Percentiles rank a stretch among this genome's conserved stretches.
Conservation (phyloP, 768 basidiomycete species). For the Basidioascus undulatus region DNA sequence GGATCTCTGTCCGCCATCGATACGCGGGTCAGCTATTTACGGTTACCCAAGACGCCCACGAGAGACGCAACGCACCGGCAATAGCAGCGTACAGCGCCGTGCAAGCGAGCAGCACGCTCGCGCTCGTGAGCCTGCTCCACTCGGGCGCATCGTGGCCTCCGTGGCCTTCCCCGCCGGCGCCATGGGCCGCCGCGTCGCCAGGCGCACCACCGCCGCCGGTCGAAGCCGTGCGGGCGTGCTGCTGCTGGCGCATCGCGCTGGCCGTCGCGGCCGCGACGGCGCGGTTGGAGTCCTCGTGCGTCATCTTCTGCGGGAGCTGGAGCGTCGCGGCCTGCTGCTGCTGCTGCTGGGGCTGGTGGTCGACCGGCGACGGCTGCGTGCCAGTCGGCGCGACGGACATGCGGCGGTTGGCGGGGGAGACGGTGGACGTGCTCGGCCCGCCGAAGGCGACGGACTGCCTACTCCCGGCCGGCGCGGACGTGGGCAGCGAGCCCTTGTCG, state of each 20-base stretch:
- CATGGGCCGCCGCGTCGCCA: conserved; percentile 17
- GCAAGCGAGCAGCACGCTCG: conserved; percentile 67
- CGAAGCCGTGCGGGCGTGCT: conserved; percentile 18
- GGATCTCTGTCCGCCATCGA: conserved; percentile 36
- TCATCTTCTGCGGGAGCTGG: conserved; percentile 40
- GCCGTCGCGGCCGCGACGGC: conserved; percentile 89
- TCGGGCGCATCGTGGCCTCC: conserved; percentile 85
- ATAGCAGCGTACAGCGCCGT: conserved; percentile 85
- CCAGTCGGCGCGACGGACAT: not conserved
- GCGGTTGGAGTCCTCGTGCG: conserved; percentile 69
- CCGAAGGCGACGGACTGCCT: conserved; percentile 11
- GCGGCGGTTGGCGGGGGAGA: conserved; percentile 5
- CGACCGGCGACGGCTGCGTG: not conserved
- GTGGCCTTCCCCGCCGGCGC: conserved; percentile 30
- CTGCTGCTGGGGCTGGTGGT: not conserved
- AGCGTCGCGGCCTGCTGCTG: conserved; percentile 35
- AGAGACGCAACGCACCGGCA: conserved; percentile 40
- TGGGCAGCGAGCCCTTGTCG: too few species aligned
- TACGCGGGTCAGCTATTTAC: not conserved
- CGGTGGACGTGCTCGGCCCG: not conserved
- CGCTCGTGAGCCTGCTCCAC: conserved; percentile 77
- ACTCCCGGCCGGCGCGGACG: conserved; percentile 25
- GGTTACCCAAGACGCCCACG: not conserved
- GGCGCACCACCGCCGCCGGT: conserved; percentile 7
- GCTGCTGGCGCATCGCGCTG: conserved; percentile 44